A percentile compares a stretch with the other conserved stretches of the same genome.
Conservation (phyloP, 306 rosid genomes). For the Delonix regia region DNA sequence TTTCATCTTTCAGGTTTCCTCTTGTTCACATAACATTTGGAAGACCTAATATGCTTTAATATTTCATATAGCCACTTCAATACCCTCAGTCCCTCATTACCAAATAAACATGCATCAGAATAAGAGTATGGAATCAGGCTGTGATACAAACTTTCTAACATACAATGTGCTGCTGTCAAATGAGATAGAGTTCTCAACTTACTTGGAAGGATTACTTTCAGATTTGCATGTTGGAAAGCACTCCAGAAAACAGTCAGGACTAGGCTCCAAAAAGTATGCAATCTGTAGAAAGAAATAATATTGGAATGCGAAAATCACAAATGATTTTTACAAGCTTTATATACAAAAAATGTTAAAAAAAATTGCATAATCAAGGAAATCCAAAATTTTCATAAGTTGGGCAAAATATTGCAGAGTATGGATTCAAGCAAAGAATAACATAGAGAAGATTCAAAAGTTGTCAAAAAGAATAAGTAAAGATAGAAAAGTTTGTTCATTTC, state of each 20-base stretch:
- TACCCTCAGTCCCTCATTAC: not conserved
- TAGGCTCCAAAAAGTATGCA: conserved; percentile 79
- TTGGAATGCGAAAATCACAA: conserved; percentile 10
- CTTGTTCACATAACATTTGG: no score
- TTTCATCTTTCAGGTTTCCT: not conserved
- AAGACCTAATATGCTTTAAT: no score
- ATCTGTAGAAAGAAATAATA: conserved; percentile 55
- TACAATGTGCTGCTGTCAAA: not conserved
- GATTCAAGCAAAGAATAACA: no score
- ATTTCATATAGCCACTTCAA: not conserved
- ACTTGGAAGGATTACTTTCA: conserved; percentile 81
- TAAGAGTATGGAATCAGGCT: conserved; percentile 1
- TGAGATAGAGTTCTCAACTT: conserved; percentile 36
- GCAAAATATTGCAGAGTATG: no score
- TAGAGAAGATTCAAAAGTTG: no score
- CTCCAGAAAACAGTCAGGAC: conserved; percentile 76
- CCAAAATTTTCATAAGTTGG: no score
- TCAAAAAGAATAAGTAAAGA: no score
- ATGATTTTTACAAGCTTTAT: not conserved
- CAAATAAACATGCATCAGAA: not conserved
- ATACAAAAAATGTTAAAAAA: no score
- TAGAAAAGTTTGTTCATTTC: no score
- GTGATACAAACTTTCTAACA: conserved; percentile 8
- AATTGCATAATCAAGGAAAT: no score
- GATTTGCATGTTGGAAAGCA: conserved; percentile 90